Conservation (phyloP, 2,329 filamentous ascomycete genomes). For the Atkinsonella texensis region DNA sequence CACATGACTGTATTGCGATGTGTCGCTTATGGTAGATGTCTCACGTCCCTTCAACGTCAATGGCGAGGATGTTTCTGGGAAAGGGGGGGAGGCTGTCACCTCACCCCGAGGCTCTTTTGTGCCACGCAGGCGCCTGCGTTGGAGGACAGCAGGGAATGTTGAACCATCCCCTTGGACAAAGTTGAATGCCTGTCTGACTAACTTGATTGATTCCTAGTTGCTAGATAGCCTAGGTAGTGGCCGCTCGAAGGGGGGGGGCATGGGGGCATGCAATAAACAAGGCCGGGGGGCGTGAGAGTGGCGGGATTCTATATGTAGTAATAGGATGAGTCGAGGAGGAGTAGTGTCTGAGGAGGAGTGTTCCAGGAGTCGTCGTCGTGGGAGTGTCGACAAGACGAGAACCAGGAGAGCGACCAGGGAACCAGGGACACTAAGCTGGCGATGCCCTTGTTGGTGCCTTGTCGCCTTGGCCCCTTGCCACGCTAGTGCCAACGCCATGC, state of each 20-base stretch:
- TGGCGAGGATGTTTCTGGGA: background rate
- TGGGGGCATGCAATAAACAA: background rate
- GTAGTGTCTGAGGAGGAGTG: too few relatives aligned
- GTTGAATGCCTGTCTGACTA: background rate
- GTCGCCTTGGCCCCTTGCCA: too few relatives aligned
- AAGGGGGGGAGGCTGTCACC: background rate
- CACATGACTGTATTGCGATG: constrained; percentile 2
- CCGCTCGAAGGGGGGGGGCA: background rate
- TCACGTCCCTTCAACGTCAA: background rate
- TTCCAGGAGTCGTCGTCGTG: too few relatives aligned
- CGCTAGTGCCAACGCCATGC: background rate
- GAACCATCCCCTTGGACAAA: background rate
- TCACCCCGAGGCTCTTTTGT: background rate
- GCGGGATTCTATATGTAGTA: constrained; percentile 15
- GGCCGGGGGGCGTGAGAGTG: constrained; percentile 8
- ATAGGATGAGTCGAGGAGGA: background rate
- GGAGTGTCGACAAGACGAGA: too few relatives aligned
- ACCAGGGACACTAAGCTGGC: too few relatives aligned
- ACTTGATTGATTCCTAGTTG: background rate
- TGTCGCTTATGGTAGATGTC: constrained; percentile 1
- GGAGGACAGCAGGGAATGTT: background rate
- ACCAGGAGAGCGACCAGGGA: too few relatives aligned
- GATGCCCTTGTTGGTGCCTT: too few relatives aligned
- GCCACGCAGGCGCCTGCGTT: background rate
- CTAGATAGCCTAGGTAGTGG: background rate